Conservation (phyloP, 805 yeast genomes). For the Sugiyamaella marilandica region DNA sequence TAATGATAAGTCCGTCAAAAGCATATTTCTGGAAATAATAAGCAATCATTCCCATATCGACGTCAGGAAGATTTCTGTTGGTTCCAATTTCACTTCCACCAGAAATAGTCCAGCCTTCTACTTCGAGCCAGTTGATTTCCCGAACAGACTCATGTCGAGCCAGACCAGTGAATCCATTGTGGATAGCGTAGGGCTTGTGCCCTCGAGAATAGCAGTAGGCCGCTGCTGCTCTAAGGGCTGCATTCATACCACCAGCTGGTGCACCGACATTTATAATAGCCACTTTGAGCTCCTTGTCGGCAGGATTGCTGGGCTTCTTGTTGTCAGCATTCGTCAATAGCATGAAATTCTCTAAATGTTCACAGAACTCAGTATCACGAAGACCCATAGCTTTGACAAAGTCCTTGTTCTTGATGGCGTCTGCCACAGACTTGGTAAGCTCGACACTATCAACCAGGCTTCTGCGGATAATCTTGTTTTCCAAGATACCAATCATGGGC, state of each 20-base stretch:
- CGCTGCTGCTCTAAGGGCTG: constrained; percentile 88
- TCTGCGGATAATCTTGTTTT: constrained; percentile 78
- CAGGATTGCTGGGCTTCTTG: constrained; percentile 55
- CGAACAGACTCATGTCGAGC: constrained; percentile 81
- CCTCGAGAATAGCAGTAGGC: constrained; percentile 85
- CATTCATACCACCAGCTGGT: constrained; percentile 94
- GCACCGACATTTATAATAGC: constrained; percentile 95
- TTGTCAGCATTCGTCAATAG: constrained; percentile 66
- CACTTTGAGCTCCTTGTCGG: constrained; percentile 57
- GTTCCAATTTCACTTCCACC: constrained; percentile 99
- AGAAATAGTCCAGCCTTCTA: constrained; percentile 78
- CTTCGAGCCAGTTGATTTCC: constrained; percentile 74
- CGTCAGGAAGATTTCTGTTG: constrained; percentile 77
- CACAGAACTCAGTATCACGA: constrained; percentile 84
- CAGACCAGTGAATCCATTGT: constrained; percentile 90
- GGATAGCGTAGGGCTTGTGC: constrained; percentile 83
- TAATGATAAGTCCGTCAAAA: constrained; percentile 82
- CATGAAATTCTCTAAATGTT: constrained; percentile 67
- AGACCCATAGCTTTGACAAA: constrained; percentile 82
- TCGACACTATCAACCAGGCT: constrained; percentile 88
- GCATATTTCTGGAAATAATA: constrained; percentile 84
- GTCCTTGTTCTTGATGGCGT: constrained; percentile 71
- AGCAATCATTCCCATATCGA: constrained; percentile 85
- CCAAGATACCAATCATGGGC: constrained; percentile 87
- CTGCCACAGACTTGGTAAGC: constrained; percentile 84